Conservation (phyloP, 768 basidiomycete species). For the Phaeotremella fagi region DNA sequence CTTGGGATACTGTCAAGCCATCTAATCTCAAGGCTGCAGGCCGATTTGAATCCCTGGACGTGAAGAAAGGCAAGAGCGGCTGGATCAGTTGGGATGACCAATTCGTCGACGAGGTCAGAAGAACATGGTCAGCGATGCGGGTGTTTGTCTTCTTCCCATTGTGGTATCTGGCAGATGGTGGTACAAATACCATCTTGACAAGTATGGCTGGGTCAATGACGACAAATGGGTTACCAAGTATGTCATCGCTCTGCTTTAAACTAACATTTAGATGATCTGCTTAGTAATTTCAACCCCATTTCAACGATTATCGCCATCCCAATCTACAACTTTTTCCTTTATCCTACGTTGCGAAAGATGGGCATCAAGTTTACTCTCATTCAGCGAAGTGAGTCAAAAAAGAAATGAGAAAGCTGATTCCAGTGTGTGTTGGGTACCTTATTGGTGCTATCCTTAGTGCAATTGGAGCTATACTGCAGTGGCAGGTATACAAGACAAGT, state of each 20-base stretch:
- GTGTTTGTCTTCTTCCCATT: slow-evolving; percentile 37
- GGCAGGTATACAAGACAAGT: slow-evolving; percentile 29
- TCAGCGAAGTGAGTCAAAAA: slow-evolving; percentile 4
- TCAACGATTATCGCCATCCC: slow-evolving; percentile 26
- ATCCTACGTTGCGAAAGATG: slow-evolving; percentile 30
- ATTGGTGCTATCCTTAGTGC: slow-evolving; percentile 20
- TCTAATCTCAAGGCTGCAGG: slow-evolving; percentile 10
- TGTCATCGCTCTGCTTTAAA: too few relatives aligned
- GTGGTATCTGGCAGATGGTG: slow-evolving; percentile 37
- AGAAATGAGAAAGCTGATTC: slow-evolving; percentile 3
- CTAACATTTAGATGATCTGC: slow-evolving; percentile 39
- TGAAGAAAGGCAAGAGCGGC: slow-evolving; percentile 3
- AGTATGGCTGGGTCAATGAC: slow-evolving; percentile 38
- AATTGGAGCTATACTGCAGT: slow-evolving; percentile 37
- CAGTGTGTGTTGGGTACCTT: slow-evolving; percentile 7
- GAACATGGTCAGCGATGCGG: slow-evolving; percentile 29
- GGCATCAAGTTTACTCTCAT: slow-evolving; percentile 13
- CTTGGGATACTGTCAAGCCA: slow-evolving; percentile 38
- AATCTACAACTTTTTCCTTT: slow-evolving; percentile 34
- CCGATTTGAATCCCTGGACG: slow-evolving; percentile 1
- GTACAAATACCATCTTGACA: slow-evolving; percentile 32
- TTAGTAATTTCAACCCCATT: slow-evolving; percentile 41
- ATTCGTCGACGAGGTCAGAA: slow-evolving; percentile 40
- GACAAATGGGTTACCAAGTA: slow-evolving; percentile 19
- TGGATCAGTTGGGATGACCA: slow-evolving; percentile 38